phyloP scores from a whole-genome alignment of 257 asterid genomes.

The Fraxinus quadrangulata region DNA sequence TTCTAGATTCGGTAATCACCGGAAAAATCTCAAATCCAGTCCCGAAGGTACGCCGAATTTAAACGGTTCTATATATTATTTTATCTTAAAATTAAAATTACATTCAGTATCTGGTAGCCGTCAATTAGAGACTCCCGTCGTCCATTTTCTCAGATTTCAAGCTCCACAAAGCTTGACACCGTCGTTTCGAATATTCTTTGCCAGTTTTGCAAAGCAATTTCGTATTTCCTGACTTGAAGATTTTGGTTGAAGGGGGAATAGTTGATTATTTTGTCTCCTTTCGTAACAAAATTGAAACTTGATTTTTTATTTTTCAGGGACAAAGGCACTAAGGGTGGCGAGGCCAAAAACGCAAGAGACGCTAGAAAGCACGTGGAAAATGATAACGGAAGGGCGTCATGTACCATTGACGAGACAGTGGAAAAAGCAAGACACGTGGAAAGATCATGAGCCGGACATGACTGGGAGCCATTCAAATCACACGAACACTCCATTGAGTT shows the following conservation, averaged over 20 bases:
- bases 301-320: constrained; percentile 4
- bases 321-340: constrained; percentile 13
- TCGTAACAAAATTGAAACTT: neutral
- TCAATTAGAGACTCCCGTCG: too few relatives aligned
- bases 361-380: constrained; percentile 37
- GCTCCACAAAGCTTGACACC: neutral
- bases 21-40: constrained; percentile 12
- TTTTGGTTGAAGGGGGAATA: too few relatives aligned
- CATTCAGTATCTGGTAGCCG: too few relatives aligned
- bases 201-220: neutral
- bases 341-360: constrained; percentile 30
- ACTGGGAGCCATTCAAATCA: constrained; percentile 12
- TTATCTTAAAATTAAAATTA: too few relatives aligned
- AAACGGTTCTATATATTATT: too few relatives aligned
- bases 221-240: too few relatives aligned
- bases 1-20: constrained; percentile 17
- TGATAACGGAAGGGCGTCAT: constrained; percentile 34
- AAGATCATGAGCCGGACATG: neutral
- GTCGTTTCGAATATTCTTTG: neutral
- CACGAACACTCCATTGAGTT: neutral
- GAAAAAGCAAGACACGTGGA: constrained; percentile 55
- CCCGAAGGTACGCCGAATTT: constrained; percentile 16
- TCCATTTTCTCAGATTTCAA: neutral
- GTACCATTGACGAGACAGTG: constrained; percentile 47
- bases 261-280: too few relatives aligned